A percentile compares a stretch with the other conserved stretches of the same genome.
These are phyloP conservation scores for Mycosarcoma mackinlayi DNA, from an alignment of 1,284 basidiomycete genomes.

Conservation along the genomic window DNA sequence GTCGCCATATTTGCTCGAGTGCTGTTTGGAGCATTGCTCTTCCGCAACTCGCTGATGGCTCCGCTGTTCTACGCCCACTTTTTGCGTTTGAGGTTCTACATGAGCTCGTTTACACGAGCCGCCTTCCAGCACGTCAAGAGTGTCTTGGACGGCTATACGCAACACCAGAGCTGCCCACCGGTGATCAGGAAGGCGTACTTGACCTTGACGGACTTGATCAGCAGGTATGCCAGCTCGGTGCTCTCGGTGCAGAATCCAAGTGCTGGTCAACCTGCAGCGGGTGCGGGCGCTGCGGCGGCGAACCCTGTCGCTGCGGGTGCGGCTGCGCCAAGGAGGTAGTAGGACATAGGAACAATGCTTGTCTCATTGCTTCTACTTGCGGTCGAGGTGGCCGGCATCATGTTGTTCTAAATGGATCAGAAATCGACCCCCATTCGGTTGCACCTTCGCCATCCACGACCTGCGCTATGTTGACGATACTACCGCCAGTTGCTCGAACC, in stretches of 20 bases:
- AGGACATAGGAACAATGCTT: neutral
- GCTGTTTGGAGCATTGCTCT: conserved; percentile 63
- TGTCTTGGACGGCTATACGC: conserved; percentile 57
- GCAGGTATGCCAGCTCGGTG: conserved; percentile 65
- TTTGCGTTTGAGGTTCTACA: conserved; percentile 65
- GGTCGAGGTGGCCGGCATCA: neutral
- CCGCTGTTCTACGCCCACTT: conserved; percentile 67
- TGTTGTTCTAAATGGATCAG: too few species aligned
- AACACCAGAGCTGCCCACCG: conserved; percentile 61
- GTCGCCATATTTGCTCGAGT: conserved; percentile 66
- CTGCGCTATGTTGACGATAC: too few species aligned
- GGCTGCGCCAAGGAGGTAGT: conserved; percentile 20
- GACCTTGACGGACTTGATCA: conserved; percentile 61
- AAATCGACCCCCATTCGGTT: too few species aligned
- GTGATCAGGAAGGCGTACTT: conserved; percentile 63
- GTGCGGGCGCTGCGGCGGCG: conserved; percentile 10
- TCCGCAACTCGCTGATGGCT: conserved; percentile 64
- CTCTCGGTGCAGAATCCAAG: conserved; percentile 52
- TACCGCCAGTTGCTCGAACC: too few species aligned
- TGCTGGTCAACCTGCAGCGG: conserved; percentile 7
- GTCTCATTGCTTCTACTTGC: too few species aligned
- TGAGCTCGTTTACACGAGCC: conserved; percentile 66
- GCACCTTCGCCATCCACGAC: too few species aligned
- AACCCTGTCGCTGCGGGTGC: conserved; percentile 2
- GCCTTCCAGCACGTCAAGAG: conserved; percentile 64